Base-by-base conservation (phyloP, 495 filamentous ascomycete species). In the Penicillium alfredii region DNA sequence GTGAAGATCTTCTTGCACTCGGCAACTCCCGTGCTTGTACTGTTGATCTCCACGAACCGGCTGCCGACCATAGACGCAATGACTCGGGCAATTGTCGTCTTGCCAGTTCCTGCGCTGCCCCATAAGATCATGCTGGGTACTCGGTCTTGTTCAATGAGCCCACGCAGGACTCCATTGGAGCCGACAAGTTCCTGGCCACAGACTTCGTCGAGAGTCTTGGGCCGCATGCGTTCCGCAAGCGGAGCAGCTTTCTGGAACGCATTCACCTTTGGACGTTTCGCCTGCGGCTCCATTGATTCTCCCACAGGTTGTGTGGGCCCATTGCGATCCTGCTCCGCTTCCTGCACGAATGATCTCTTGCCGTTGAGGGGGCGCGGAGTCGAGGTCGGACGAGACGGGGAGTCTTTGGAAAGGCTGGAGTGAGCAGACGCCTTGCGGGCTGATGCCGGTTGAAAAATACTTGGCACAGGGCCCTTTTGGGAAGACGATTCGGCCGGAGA, bases 71-170 rank as follows among this genome's bases (percentile, higher is more conserved):
- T 77, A 2, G 78, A 75, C n/a, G 92, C 83, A 37, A 98, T 83
- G 6, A 93, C 85, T n/a, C 90, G 68, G 7, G 90, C 92, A 43
- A 98, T 96, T 0, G 92, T 97, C 1, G 92, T 98, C 64, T 98
- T 98, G 18, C 92, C 92, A 3, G 88, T 95, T 2, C 92, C 92
- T 1, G 89, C 81, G 7, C 76, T 73, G 11, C 92, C 92, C 92
- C 92, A 97, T 7, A 98, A 58, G 18, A 98, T 87, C 87, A 98
- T 94, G 21, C 84, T 90, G 0, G 92, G 90, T 12, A 98, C 80
- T 1, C 82, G 68, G 47, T 89, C 83, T 46, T 82, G 73, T 56
- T 96, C 85, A 49, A 98, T 90, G 25, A 98, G 68, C n/a, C 86
- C 80, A 7, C 90, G 82, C 6, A 98, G 72, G 6, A 96, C 78